A percentile compares a stretch with the other conserved stretches of the same genome.
These are phyloP conservation scores for Conticribra guillardii DNA, from an alignment of 108 stramenopile genomes.

Conservation along the genomic window DNA sequence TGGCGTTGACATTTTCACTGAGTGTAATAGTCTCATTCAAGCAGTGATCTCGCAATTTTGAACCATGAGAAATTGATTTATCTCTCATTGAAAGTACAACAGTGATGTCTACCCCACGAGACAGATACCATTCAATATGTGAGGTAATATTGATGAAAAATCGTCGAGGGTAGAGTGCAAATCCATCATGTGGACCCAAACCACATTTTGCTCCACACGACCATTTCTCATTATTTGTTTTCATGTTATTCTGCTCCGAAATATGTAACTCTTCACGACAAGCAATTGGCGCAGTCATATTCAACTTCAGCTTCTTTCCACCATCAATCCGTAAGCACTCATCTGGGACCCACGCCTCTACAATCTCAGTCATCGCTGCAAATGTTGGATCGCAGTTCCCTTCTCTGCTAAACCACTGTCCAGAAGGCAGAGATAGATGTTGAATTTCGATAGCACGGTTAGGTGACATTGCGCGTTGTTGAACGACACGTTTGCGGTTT, in stretches of 20 bases:
- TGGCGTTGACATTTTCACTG: neutral
- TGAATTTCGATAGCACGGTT: conserved; percentile 5
- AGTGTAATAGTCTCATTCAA: neutral
- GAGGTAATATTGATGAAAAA: conserved; percentile 14
- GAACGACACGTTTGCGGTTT: neutral
- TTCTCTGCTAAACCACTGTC: neutral
- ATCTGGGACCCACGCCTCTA: conserved; percentile 20
- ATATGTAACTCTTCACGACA: neutral
- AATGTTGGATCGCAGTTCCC: neutral
- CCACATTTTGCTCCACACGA: conserved; percentile 15
- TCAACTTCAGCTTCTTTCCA: neutral
- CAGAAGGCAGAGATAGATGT: conserved; percentile 24
- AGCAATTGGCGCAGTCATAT: neutral
- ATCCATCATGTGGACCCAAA: conserved; percentile 5
- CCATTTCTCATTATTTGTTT: too few relatives aligned
- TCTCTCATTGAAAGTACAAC: neutral
- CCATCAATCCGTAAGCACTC: conserved; percentile 11
- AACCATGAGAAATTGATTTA: conserved; percentile 13
- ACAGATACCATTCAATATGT: conserved; percentile 42
- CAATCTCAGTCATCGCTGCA: neutral
- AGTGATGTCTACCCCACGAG: conserved; percentile 38
- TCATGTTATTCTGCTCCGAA: neutral
- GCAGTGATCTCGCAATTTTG: conserved; percentile 28
- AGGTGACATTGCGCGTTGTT: neutral
- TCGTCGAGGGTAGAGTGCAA: conserved; percentile 11